phyloP scores from a whole-genome alignment of 768 basidiomycete species.

The Terana coerulea region DNA sequence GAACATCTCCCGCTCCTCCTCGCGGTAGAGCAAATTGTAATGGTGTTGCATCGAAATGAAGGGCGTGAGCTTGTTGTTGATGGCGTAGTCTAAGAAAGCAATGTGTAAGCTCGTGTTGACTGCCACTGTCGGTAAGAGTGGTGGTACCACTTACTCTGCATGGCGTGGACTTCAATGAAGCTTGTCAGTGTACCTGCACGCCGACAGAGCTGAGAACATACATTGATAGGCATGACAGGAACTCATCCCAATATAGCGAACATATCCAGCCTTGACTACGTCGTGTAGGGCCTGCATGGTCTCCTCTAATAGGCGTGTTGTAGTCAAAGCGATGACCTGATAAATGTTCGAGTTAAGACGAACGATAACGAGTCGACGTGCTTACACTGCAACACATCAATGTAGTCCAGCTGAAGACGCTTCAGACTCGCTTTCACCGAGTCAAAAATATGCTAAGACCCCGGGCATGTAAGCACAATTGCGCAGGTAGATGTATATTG shows the following conservation, averaged over 20 bases:
- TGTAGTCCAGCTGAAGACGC: slow-evolving; percentile 69
- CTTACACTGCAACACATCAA: slow-evolving; percentile 71
- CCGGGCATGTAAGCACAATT: background rate
- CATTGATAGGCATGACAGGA: slow-evolving; percentile 36
- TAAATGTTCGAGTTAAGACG: background rate
- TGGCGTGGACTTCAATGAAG: slow-evolving; percentile 25
- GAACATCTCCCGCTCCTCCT: slow-evolving; percentile 42
- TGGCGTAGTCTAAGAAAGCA: slow-evolving; percentile 15
- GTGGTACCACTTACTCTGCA: slow-evolving; percentile 26
- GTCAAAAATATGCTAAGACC: slow-evolving; percentile 61
- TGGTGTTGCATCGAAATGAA: slow-evolving; percentile 49
- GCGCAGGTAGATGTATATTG: background rate
- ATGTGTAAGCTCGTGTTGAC: background rate
- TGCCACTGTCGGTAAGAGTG: background rate
- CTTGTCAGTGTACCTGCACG: background rate
- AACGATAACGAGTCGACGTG: slow-evolving; percentile 11
- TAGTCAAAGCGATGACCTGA: slow-evolving; percentile 30
- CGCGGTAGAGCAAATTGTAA: slow-evolving; percentile 40
- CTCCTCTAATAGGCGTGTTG: slow-evolving; percentile 41
- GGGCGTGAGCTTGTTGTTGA: slow-evolving; percentile 30
- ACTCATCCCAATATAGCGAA: slow-evolving; percentile 39
- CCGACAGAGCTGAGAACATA: slow-evolving; percentile 7
- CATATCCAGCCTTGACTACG: slow-evolving; percentile 42
- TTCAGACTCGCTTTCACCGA: slow-evolving; percentile 59
- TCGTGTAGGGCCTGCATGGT: slow-evolving; percentile 47